Base-by-base conservation (phyloP, 148 eudicot genomes). In the Selenicereus undatus region DNA sequence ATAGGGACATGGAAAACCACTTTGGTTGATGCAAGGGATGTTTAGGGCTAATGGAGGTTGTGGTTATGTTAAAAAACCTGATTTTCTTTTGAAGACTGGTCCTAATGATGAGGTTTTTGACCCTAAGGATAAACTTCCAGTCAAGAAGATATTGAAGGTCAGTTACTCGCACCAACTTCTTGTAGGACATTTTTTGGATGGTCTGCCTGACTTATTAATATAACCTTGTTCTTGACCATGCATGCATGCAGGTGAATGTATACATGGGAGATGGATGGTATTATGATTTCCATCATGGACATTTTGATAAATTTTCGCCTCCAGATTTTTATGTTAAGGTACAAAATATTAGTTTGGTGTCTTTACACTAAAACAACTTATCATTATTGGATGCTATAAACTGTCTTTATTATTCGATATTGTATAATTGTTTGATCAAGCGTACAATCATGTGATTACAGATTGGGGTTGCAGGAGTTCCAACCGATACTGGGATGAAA, bases 1-100 rank as follows among this genome's bases (percentile, higher is more conserved):
- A n/a, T 32, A 32, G 32, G 32, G 97, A 56, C 85, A 86, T 83
- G 97, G 95, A 77, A 91, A 90, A 86, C 85, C 92, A 73, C 86
- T 91, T 0, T 93, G 97, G 97, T 62, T 90, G 81, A 93, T 93
- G 97, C 97, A 93, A 30, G 97, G 94, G 77, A 90, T 93, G 97
- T 91, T 93, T 81, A 89, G 88, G 86, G 90, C 91, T 39, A 91
- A 93, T 80, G 97, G 97, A 20, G 97, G 97, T 26, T 93, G 97
- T 78, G 97, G 97, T 76, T 93, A 88, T 76, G 90, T 93, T 68
- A 93, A 90, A 54, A 93, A 93, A 71, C 97, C 97, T 10, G 85
- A 88, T 64, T 85, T 93, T 72, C 84, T 93, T 30, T 80, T 93
- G 76, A 86, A 85, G 42, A 54, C 58, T 73, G 91, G 87, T 75